Evolutionary conservation across 1,284 basidiomycete genomes (phyloP).

Genomic region (Ustilago curta): DNA sequence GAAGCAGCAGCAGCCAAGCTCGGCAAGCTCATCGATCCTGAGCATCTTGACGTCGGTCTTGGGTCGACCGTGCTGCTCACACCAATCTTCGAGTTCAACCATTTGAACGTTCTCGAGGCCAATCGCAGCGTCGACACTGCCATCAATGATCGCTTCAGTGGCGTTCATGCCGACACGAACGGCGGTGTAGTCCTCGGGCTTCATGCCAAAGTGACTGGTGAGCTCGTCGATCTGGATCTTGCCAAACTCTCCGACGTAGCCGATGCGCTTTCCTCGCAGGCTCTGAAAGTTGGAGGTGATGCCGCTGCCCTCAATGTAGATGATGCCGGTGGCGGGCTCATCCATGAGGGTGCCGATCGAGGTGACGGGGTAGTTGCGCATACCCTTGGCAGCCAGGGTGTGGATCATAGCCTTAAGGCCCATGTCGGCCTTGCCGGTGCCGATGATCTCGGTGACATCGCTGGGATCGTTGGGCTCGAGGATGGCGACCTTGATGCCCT

Average conservation of each 20-base stretch:
- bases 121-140: slow-evolving; percentile 70
- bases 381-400: slow-evolving; percentile 69
- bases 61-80: slow-evolving; percentile 67
- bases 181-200: slow-evolving; percentile 69
- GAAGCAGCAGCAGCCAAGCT: slow-evolving; percentile 70
- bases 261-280: slow-evolving; percentile 70
- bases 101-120: slow-evolving; percentile 70
- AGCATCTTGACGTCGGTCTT: slow-evolving; percentile 70
- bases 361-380: slow-evolving; percentile 69
- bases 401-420: slow-evolving; percentile 70
- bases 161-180: slow-evolving; percentile 71
- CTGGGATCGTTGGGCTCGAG: slow-evolving; percentile 68
- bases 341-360: slow-evolving; percentile 69
- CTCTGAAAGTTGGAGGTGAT: slow-evolving; percentile 69
- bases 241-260: slow-evolving; percentile 71
- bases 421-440: slow-evolving; percentile 69
- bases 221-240: slow-evolving; percentile 70
- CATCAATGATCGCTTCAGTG: slow-evolving; percentile 69
- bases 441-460: slow-evolving; percentile 68
- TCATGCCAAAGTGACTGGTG: slow-evolving; percentile 60
- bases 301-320: slow-evolving; percentile 70
- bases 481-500: slow-evolving; percentile 70
- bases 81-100: slow-evolving; percentile 70
- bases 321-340: slow-evolving; percentile 70
- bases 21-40: slow-evolving; percentile 69